Percentiles rank a stretch among this genome's conserved stretches.
These are phyloP conservation scores for Globisporangium spiculum DNA, from an alignment of 352 stramenopile species.

Conservation along the genomic window DNA sequence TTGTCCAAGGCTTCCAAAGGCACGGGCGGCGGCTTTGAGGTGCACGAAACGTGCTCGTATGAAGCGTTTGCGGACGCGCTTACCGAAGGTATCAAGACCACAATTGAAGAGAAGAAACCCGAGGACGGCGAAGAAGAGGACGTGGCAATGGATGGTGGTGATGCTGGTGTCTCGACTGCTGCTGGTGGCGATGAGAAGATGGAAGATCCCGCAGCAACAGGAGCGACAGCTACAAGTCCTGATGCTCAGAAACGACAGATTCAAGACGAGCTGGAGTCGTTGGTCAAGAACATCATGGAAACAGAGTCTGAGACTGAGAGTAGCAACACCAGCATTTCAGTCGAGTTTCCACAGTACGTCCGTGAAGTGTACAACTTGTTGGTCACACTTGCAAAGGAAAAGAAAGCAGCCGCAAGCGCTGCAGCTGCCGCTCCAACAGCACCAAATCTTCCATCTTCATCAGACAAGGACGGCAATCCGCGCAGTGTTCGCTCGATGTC, in stretches of 20 bases:
- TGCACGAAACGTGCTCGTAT: slow-evolving; percentile 34
- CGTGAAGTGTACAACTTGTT: slow-evolving; percentile 46
- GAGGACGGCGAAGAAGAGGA: slow-evolving; percentile 64
- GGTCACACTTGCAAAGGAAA: slow-evolving; percentile 34
- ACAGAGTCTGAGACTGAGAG: neutral
- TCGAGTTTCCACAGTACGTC: slow-evolving; percentile 34
- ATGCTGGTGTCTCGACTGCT: neutral
- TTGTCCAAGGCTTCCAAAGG: slow-evolving; percentile 22
- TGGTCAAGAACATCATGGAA: slow-evolving; percentile 8
- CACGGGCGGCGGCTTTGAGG: slow-evolving; percentile 19
- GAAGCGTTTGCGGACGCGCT: slow-evolving; percentile 37
- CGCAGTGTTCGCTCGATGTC: slow-evolving; percentile 25
- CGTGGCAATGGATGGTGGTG: slow-evolving; percentile 13
- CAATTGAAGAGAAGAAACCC: slow-evolving; percentile 43
- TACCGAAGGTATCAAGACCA: slow-evolving; percentile 26
- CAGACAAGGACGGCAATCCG: slow-evolving; percentile 2
- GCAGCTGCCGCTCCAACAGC: neutral
- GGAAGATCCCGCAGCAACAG: neutral
- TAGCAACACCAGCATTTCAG: neutral
- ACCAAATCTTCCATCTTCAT: slow-evolving; percentile 15
- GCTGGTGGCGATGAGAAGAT: slow-evolving; percentile 6
- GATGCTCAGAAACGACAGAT: slow-evolving; percentile 23
- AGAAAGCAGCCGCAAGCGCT: slow-evolving; percentile 22
- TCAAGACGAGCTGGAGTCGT: slow-evolving; percentile 21
- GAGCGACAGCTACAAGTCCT: neutral